Base-by-base conservation (phyloP, 306 rosid species). In the Begonia loranthoides region DNA sequence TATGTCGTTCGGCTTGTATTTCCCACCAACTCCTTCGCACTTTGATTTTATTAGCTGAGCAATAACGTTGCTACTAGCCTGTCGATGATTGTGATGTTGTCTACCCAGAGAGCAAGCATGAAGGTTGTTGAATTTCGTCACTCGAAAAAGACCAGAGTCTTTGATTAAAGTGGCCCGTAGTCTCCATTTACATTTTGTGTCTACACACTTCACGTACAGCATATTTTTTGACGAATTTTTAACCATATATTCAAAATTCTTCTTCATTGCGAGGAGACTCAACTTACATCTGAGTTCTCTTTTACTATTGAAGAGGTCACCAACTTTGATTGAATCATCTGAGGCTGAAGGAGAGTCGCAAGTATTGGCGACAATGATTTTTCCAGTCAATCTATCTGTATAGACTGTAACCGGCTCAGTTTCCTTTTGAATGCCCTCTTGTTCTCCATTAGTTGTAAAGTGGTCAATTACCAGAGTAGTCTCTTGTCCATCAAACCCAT, bases 181-280 rank as follows among this genome's bases (percentile, higher is more conserved):
- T 13, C 51, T 15, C 51, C 51, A 47, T 9, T 47, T 13, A 17
- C 51, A 47, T 8, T 47, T 47, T 47, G 15, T 17, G 9, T 14
- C 51, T 13, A 47, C 16, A 47, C 51, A 47, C 17, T 13, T 14
- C 9, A 47, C 51, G 8, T 47, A 47, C 2, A 47, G 17, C 51
- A 47, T 10, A 15, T 47, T 17, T 17, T 47, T 47, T 5, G 51
- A 12, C 15, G 51, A 47, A 15, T 47, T 47, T 47, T 14, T 47
- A 9, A 47, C 51, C 17, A 15, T 47, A 47, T 13, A 47, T 17
- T 47, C 51, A 47, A 47, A 47, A 47, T 47, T 47, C 17, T 47
- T 47, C 51, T 47, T 47, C 14, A 47, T 47, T 15, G 51, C 51
- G 17, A 47, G 15, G n/a, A 47, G 17, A 47, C 51, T 47, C 51